phyloP scores from a whole-genome alignment of 2,329 filamentous ascomycete species.

The Kalmusia sp. region DNA sequence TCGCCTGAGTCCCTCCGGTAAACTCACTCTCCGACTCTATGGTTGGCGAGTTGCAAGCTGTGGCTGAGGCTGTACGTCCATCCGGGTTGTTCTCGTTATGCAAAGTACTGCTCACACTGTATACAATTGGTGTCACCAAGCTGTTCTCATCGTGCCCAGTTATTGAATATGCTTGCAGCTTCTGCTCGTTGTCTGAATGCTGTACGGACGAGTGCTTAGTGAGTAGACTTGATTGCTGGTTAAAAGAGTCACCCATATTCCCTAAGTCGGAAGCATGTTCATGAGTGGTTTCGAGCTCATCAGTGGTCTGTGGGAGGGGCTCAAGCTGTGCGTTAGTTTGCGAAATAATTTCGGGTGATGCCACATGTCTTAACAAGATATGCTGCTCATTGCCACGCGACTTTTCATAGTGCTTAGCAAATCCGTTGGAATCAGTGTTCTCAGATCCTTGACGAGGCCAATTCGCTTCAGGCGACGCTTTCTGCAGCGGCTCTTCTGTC shows the following conservation, averaged over 20 bases:
- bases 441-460: conserved; percentile 21
- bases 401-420: conserved; percentile 13
- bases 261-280: neutral
- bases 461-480: conserved; percentile 18
- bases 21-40: too few relatives aligned
- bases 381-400: conserved; percentile 19
- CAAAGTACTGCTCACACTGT: too few relatives aligned
- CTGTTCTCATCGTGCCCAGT: neutral
- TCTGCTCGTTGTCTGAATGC: neutral
- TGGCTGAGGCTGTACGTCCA: too few relatives aligned
- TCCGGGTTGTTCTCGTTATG: too few relatives aligned
- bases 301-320: neutral
- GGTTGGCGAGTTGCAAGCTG: too few relatives aligned
- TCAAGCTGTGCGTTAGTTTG: conserved; percentile 16
- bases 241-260: neutral
- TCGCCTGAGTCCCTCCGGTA: too few relatives aligned
- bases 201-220: neutral
- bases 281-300: neutral
- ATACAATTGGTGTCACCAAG: neutral
- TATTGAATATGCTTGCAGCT: neutral
- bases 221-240: neutral
- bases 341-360: conserved; percentile 10
- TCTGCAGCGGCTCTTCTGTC: neutral
- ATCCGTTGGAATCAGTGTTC: conserved; percentile 14
- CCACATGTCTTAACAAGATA: conserved; percentile 16